Percentiles rank a stretch among this genome's conserved stretches.
Conservation (phyloP, 805 yeast species). For the Cyberlindnera euphorbiiphila region DNA sequence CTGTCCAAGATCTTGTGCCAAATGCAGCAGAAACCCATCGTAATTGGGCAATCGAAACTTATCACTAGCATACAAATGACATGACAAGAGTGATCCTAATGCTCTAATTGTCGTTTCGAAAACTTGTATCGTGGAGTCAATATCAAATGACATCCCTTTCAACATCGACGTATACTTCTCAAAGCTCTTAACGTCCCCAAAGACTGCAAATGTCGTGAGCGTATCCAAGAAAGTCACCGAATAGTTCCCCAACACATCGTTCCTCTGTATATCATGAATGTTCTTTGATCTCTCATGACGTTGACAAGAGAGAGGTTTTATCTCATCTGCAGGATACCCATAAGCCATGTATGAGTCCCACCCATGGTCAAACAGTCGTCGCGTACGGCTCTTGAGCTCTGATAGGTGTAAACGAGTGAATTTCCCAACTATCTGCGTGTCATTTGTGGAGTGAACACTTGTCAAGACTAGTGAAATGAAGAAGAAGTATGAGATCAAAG, state of each 20-base stretch:
- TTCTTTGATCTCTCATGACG: conserved; percentile 65
- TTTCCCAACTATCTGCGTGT: conserved; percentile 7
- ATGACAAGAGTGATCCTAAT: conserved; percentile 75
- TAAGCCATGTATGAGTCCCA: conserved; percentile 62
- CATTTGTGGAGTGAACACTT: not conserved
- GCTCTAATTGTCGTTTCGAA: conserved; percentile 83
- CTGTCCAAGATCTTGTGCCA: conserved; percentile 75
- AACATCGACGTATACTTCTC: conserved; percentile 38
- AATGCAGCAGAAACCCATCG: conserved; percentile 63
- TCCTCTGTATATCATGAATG: conserved; percentile 51
- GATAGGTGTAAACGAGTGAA: conserved; percentile 29
- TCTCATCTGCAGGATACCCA: conserved; percentile 83
- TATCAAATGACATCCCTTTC: conserved; percentile 8
- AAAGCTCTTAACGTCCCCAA: conserved; percentile 61
- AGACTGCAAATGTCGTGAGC: conserved; percentile 70
- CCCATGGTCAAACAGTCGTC: conserved; percentile 63
- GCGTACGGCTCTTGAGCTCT: conserved; percentile 42
- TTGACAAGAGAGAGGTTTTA: conserved; percentile 66
- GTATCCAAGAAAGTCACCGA: conserved; percentile 77
- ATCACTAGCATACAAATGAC: conserved; percentile 62
- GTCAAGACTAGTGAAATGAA: conserved; percentile 1
- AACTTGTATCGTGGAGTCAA: conserved; percentile 73
- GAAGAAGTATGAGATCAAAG: not conserved
- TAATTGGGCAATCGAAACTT: conserved; percentile 40
- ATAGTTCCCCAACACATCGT: conserved; percentile 84